These are phyloP conservation scores for Epichloe glyceriae DNA, from an alignment of 2,329 filamentous ascomycete genomes.

Conservation along the genomic window DNA sequence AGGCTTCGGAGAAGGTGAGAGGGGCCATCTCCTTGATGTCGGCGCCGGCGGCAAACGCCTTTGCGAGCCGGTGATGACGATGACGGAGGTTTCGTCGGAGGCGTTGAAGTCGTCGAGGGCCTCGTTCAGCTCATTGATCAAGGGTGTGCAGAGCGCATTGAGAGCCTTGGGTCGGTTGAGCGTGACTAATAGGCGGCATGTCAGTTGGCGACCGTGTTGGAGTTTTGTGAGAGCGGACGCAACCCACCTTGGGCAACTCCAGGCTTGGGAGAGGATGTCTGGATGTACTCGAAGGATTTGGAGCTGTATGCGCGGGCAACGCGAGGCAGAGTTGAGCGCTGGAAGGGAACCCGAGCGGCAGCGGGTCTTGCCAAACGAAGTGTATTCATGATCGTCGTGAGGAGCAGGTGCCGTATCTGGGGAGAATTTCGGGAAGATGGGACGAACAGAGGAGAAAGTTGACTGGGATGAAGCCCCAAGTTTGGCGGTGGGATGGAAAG, in stretches of 20 bases:
- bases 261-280: slow-evolving; percentile 71
- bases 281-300: slow-evolving; percentile 62
- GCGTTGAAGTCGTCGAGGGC: slow-evolving; percentile 59
- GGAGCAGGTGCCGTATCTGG: neutral
- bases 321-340: slow-evolving; percentile 42
- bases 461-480: neutral
- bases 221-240: neutral
- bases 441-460: neutral
- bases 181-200: slow-evolving; percentile 49
- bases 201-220: slow-evolving; percentile 1
- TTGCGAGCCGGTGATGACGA: slow-evolving; percentile 77
- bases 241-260: slow-evolving; percentile 74
- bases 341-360: slow-evolving; percentile 33
- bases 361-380: slow-evolving; percentile 48
- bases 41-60: slow-evolving; percentile 87
- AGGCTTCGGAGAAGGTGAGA: slow-evolving; percentile 77
- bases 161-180: slow-evolving; percentile 89
- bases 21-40: slow-evolving; percentile 99
- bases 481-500: slow-evolving; percentile 13
- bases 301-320: slow-evolving; percentile 40
- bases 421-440: neutral
- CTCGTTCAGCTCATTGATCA: slow-evolving; percentile 80
- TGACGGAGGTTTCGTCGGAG: slow-evolving; percentile 56
- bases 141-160: slow-evolving; percentile 82
- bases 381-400: slow-evolving; percentile 31